Evolutionary conservation across 2,329 filamentous ascomycete genomes (phyloP).

Genomic region (Monosporascus sp.): DNA sequence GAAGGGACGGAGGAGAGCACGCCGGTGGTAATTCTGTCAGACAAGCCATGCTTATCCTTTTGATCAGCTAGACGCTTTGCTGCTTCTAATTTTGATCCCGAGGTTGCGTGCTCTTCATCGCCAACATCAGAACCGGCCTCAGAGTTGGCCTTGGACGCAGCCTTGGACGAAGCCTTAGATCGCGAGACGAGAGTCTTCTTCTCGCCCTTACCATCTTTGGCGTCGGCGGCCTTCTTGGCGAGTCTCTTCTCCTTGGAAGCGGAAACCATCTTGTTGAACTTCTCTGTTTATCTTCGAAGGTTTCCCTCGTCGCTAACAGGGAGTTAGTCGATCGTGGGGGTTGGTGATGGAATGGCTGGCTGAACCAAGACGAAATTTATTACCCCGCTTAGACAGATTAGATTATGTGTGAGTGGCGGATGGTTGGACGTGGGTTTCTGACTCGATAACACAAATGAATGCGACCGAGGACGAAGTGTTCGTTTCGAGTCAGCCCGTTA

Average conservation of each 20-base stretch:
- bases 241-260: conserved; percentile 67
- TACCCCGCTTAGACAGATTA: background rate
- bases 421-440: background rate
- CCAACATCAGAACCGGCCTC: conserved; percentile 65
- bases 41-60: conserved; percentile 93
- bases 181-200: conserved; percentile 70
- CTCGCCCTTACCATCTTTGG: conserved; percentile 67
- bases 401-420: background rate
- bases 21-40: conserved; percentile 96
- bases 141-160: conserved; percentile 60
- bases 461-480: background rate
- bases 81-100: conserved; percentile 67
- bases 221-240: conserved; percentile 65
- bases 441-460: background rate
- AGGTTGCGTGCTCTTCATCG: conserved; percentile 67
- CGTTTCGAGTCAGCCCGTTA: background rate
- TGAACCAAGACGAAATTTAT: background rate
- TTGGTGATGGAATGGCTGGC: background rate
- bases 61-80: conserved; percentile 86
- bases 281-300: conserved; percentile 7
- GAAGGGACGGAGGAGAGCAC: conserved; percentile 79
- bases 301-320: conserved; percentile 1
- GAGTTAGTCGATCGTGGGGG: background rate
- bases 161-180: conserved; percentile 64
- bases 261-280: conserved; percentile 53